Base-by-base conservation (phyloP, 1,284 basidiomycete genomes). In the Pseudozyma tsukubaensis region DNA sequence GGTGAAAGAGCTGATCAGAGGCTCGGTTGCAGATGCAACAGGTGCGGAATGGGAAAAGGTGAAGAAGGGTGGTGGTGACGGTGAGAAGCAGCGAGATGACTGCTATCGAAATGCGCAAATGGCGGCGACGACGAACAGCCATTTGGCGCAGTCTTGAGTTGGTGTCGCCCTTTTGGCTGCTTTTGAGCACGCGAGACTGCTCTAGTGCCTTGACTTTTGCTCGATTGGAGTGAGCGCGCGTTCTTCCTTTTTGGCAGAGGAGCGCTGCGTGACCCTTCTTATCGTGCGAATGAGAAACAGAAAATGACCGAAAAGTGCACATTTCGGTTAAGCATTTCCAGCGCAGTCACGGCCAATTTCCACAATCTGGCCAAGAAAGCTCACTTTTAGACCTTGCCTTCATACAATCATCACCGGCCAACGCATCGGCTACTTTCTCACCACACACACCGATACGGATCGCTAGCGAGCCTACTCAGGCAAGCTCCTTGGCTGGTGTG, bases 1-100 rank as follows among this genome's bases (percentile, higher is more conserved):
- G 37, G 40, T 35, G 21, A 37, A 49, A 40, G 36, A 55, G 57
- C 44, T 39, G 67, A 71, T 62, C 59, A 71, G 69, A 65, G 69
- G 69, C 62, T 71, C 58, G 32, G 62, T 62, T 55, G 55, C 59
- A 39, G 37, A 16, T 55, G 54, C 68, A 71, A 65, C 61, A 59
- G 47, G 39, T 36, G 45, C 36, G 51, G 39, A 56, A 48, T 19
- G 47, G 50, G 32, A 40, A 53, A 36, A 24, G 48, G 34, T 24
- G 19, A 24, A 24, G 18, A 45, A 47, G 37, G 48, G 42, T 19
- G 58, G 39, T 32, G 53, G 45, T 62, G 66, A 52, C 29, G 55
- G 44, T 52, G 50, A 42, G 29, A 47, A 54, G 53, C 21, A 44
- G 42, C 36, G 40, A 44, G 52, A 43, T 53, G 59, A 37, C 54